Conservation (phyloP, 2,329 filamentous ascomycete genomes). For the Coleophoma eucalyptorum region DNA sequence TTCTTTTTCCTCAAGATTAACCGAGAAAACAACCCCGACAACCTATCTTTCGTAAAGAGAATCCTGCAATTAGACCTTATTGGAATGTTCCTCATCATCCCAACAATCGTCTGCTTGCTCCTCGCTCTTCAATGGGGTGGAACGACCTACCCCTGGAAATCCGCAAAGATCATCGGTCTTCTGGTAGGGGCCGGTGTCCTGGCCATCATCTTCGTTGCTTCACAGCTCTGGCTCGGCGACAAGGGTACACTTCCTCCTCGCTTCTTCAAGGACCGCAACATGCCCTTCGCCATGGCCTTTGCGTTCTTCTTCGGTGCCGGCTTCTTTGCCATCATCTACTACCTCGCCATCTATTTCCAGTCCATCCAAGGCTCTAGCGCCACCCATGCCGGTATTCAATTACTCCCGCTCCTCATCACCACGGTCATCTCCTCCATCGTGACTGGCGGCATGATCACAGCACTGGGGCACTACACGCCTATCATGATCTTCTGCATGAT, state of each 20-base stretch:
- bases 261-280: conserved; percentile 24
- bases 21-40: conserved; percentile 23
- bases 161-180: conserved; percentile 28
- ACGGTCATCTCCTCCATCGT: conserved; percentile 37
- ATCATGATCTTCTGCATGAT: conserved; percentile 35
- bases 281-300: conserved; percentile 13
- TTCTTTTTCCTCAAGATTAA: conserved; percentile 35
- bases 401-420: conserved; percentile 37
- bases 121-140: conserved; percentile 38
- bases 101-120: conserved; percentile 30
- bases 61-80: conserved; percentile 29
- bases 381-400: conserved; percentile 37
- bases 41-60: conserved; percentile 15
- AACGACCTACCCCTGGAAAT: conserved; percentile 30
- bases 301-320: conserved; percentile 18
- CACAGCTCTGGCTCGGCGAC: conserved; percentile 28
- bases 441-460: conserved; percentile 32
- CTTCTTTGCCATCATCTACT: conserved; percentile 26
- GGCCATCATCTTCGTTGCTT: conserved; percentile 23
- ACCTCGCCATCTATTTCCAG: conserved; percentile 30
- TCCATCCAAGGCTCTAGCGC: conserved; percentile 31
- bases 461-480: conserved; percentile 41
- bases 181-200: conserved; percentile 27
- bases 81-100: conserved; percentile 30
- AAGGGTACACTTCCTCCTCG: conserved; percentile 33